Percentiles rank a stretch among this genome's conserved stretches.
These are phyloP conservation scores for Juglanconis sp. DNA, from an alignment of 2,329 filamentous ascomycete genomes.

Conservation along the genomic window DNA sequence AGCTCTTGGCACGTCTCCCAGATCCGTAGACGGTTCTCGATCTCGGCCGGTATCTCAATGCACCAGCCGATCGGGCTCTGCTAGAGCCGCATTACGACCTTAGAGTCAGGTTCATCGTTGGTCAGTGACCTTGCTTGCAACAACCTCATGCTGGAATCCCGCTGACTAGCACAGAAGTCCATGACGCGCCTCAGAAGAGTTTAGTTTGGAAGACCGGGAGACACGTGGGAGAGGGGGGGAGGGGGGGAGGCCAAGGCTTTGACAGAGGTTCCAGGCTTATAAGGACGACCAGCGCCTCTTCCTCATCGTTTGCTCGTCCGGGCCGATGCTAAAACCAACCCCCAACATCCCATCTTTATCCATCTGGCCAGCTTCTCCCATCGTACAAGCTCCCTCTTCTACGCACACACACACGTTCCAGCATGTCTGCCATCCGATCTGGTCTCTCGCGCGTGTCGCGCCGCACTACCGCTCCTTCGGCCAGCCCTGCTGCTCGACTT, in stretches of 20 bases:
- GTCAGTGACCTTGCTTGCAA: background rate
- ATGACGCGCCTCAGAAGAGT: background rate
- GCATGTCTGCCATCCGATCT: constrained; percentile 10
- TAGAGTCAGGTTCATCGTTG: background rate
- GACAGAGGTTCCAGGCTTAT: too few species aligned
- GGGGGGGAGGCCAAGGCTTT: too few species aligned
- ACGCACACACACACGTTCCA: background rate
- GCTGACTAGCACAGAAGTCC: background rate
- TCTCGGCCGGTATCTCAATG: background rate
- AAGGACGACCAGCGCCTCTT: too few species aligned
- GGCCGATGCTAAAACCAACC: too few species aligned
- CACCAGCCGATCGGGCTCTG: background rate
- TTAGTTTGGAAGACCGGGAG: too few species aligned
- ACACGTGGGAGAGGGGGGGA: too few species aligned
- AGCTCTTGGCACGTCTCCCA: background rate
- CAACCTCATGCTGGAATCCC: background rate
- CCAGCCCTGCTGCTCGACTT: background rate
- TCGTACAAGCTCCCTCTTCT: background rate
- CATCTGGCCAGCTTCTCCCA: background rate
- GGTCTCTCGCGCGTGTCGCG: constrained; percentile 1
- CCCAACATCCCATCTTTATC: background rate
- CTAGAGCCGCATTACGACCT: background rate
- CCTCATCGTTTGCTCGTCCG: too few species aligned
- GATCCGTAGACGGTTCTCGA: background rate
- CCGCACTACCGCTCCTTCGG: constrained; percentile 2